Percentiles rank a stretch among this genome's conserved stretches.
These are phyloP conservation scores for Penicillium pulvis DNA, from an alignment of 495 filamentous ascomycete species.

Conservation along the genomic window DNA sequence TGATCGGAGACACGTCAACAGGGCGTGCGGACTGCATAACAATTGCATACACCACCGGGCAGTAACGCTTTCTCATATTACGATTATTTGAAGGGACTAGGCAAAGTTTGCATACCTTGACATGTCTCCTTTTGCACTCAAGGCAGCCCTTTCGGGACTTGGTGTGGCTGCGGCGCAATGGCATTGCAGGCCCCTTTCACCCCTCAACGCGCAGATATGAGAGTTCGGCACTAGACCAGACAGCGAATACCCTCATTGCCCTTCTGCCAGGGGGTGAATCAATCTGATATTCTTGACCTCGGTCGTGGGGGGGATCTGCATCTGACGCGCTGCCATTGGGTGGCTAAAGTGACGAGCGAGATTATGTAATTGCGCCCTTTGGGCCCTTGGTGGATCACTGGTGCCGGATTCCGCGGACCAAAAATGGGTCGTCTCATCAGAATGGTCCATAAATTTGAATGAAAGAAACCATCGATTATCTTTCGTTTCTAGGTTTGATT, in stretches of 20 bases:
- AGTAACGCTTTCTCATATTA: not conserved
- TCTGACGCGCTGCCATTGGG: constrained; percentile 14
- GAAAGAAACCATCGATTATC: too few relatives aligned
- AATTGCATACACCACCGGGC: not conserved
- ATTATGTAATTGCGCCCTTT: not conserved
- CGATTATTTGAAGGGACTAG: not conserved
- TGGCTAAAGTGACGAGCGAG: not conserved
- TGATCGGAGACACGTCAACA: not conserved
- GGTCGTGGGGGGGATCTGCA: constrained; percentile 20
- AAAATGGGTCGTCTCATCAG: too few relatives aligned
- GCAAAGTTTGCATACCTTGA: constrained; percentile 30
- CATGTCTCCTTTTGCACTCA: constrained; percentile 43
- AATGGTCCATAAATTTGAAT: too few relatives aligned
- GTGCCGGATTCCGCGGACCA: too few relatives aligned
- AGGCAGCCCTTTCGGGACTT: constrained; percentile 44
- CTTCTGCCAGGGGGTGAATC: not conserved
- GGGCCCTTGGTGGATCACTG: not conserved
- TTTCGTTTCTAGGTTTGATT: too few relatives aligned
- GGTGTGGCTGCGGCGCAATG: constrained; percentile 35
- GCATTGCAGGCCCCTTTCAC: constrained; percentile 16
- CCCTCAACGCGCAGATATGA: not conserved
- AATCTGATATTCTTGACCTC: constrained; percentile 13
- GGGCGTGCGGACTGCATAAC: not conserved
- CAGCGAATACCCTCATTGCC: not conserved
- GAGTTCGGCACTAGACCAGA: not conserved